Conservation (phyloP, 2,329 filamentous ascomycete genomes). For the Lecanosticta acicola region DNA sequence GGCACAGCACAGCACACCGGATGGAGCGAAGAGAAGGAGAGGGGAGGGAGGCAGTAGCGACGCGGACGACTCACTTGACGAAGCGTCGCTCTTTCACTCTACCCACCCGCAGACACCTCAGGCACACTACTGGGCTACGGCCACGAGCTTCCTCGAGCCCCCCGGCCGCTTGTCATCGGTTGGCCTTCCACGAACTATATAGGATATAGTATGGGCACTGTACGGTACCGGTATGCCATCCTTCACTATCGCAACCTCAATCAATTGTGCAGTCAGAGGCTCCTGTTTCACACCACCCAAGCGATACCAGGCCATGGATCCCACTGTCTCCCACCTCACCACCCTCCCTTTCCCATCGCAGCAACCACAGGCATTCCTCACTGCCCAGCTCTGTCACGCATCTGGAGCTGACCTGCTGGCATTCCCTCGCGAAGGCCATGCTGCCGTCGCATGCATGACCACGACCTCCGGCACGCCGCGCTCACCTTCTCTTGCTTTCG, state of each 20-base stretch:
- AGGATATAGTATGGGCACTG: too few relatives aligned
- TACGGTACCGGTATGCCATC: too few relatives aligned
- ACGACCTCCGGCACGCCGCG: constrained; percentile 11
- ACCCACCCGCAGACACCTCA: neutral
- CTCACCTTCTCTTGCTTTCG: constrained; percentile 17
- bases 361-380: neutral
- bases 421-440: constrained; percentile 2
- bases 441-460: constrained; percentile 11
- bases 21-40: too few relatives aligned
- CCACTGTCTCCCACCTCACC: neutral
- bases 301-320: too few relatives aligned
- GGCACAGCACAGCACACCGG: too few relatives aligned
- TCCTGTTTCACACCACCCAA: neutral
- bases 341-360: neutral
- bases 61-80: too few relatives aligned
- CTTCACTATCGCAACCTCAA: too few relatives aligned
- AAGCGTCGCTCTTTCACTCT: neutral
- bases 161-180: too few relatives aligned
- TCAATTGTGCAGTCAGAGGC: too few relatives aligned
- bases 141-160: neutral
- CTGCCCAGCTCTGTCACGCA: neutral
- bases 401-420: neutral
- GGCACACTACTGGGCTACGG: neutral
- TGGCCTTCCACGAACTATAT: too few relatives aligned
- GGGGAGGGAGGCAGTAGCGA: neutral